phyloP scores from a whole-genome alignment of 306 rosid species.

The apple (Malus domestica) region DNA sequence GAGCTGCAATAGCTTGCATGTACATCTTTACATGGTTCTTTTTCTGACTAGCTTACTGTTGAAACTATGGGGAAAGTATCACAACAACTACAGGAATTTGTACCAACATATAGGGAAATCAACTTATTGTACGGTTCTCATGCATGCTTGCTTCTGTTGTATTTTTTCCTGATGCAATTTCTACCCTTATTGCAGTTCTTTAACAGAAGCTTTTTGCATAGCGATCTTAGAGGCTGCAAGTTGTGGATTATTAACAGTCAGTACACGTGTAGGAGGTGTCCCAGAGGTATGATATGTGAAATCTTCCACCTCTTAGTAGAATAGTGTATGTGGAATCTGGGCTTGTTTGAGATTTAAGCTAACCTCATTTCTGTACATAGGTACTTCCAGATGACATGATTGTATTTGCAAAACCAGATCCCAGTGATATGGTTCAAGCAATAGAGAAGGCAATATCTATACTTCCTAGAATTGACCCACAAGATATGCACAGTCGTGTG shows the following conservation, averaged over 20 bases:
- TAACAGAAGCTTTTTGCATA: slow-evolving; percentile 95
- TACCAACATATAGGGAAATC: neutral
- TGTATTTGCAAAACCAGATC: slow-evolving; percentile 87
- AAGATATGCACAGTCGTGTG: slow-evolving; percentile 80
- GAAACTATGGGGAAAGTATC: neutral
- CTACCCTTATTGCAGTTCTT: slow-evolving; percentile 48
- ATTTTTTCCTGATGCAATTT: neutral
- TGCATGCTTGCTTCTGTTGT: neutral
- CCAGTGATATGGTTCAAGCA: slow-evolving; percentile 76
- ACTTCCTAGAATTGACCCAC: slow-evolving; percentile 75
- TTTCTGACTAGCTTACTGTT: neutral
- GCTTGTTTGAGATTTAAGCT: neutral
- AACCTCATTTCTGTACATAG: slow-evolving; percentile 36
- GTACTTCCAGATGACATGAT: slow-evolving; percentile 92
- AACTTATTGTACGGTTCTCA: neutral
- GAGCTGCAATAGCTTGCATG: neutral
- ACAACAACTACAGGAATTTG: neutral
- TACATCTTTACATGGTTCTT: neutral
- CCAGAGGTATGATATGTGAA: slow-evolving; percentile 57
- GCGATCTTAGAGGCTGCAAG: slow-evolving; percentile 97
- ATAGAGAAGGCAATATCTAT: slow-evolving; percentile 57
- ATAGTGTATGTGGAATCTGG: neutral
- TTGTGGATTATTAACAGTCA: slow-evolving; percentile 91
- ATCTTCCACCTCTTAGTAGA: neutral
- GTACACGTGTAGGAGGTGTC: slow-evolving; percentile 91